Evolutionary conservation across 2,329 filamentous ascomycete species (phyloP), one percentile per base, ranked within the genome.

Genomic region (Fusarium sp.): DNA sequence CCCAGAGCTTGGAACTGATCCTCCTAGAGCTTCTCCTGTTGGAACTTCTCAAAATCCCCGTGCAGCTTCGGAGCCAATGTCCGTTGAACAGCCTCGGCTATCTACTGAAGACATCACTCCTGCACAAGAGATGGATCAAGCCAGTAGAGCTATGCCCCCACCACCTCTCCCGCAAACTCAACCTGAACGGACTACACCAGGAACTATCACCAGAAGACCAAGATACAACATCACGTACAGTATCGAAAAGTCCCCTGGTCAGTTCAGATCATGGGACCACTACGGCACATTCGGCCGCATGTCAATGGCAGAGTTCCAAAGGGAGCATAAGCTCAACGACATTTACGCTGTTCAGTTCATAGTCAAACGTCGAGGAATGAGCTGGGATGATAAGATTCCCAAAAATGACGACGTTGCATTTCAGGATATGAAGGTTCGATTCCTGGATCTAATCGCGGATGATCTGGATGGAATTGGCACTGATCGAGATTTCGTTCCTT

Each of bases 301-400:
- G 54, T 4, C 59, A 2, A 69, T 69, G 26, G 17, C 12, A 0
- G 60, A 69, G 11, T 46, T 69, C 4, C 40, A 60, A 4, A 15
- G 7, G 4, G 27, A 15, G 2, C 48, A 40, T 20, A 12, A n/a
- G 1, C 55, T 69, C 6, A 2, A 48, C 1, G 23, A 56, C 7
- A 18, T 69, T 23, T 10, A 35, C 0, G 30, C 14, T 3, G 45
- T 69, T 0, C 49, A 27, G 9, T 69, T 69, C 8, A 7, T 60
- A 6, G 18, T 69, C 9, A 20, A 65, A 5, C 40, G 67, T 5
- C 17, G 46, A 13, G 67, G 50, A 11, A 69, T 64, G 32, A 69
- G 60, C 12, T 69, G 50, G 54, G 54, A 69, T 6, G 60, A 69
- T 12, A 23, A 10, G 6, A 54, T 69, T 1, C 1, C 44, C 2